Evolutionary conservation across 2,329 filamentous ascomycete species (phyloP), one percentile per base, ranked within the genome.

Genomic region (Chaetomiaceae sp.): DNA sequence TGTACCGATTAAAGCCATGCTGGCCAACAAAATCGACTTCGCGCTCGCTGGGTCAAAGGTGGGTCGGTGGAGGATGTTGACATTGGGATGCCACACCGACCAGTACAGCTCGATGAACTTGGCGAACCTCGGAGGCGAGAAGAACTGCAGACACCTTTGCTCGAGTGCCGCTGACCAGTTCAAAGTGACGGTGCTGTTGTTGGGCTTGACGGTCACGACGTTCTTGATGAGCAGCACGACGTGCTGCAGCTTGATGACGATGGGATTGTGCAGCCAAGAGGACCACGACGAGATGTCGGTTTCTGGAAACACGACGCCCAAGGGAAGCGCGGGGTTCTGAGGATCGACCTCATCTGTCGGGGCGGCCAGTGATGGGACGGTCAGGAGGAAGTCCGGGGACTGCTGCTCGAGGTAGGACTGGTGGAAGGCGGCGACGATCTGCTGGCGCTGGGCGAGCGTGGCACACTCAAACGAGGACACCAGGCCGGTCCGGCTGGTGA

Each of bases 41-140:
- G 65, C 57, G 2, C 51, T 61, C 3, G 63, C 44, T 0, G 65
- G 57, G 36, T 71, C 62, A 54, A 71, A 72, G 5, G 64, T 69
- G 4, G 69, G 68, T 25, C 65, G 64, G 48, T 71, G 69, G 2
- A 70, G 47, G 19, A 69, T 62, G 45, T 66, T 68, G 49, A 69
- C 63, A 47, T 72, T 70, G 3, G 69, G 67, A 54, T 70, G 64
- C 69, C 69, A 71, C 9, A 69, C 60, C 0, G 65, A 61, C 69
- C 69, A 72, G 53, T 68, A 72, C 6, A 69, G 53, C 6, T 64
- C 62, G 8, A 71, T 56, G 25, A 63, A 68, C 31, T 63, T 66
- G 31, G 64, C 60, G 22, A 71, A 51, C 31, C 66, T 66, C 0
- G 47, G 49, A 2, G 62, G 61, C 1, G 62, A 63, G 34, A 66